Conservation (phyloP, 2,329 filamentous ascomycete genomes). For the Claviceps quebecensis region DNA sequence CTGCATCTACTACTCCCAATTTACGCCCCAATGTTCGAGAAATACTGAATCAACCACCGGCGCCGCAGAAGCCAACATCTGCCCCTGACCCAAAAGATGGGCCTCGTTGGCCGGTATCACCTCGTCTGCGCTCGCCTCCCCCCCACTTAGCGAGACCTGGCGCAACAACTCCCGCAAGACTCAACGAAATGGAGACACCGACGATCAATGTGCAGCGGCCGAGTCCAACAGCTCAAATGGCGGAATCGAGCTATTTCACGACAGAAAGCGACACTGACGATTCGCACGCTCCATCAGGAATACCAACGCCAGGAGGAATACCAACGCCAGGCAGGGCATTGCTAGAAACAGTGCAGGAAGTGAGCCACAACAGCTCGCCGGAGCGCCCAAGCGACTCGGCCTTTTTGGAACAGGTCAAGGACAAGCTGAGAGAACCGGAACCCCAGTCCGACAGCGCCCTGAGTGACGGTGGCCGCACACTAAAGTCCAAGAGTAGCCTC, state of each 20-base stretch:
- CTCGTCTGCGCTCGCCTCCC: conserved; percentile 64
- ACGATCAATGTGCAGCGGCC: conserved; percentile 39
- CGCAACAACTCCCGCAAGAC: conserved; percentile 26
- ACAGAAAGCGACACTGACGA: conserved; percentile 43
- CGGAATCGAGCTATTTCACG: conserved; percentile 21
- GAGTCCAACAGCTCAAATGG: conserved; percentile 31
- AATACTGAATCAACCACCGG: conserved; percentile 42
- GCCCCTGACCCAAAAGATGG: conserved; percentile 38
- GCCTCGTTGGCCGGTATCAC: conserved; percentile 64
- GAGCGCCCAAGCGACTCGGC: conserved; percentile 30
- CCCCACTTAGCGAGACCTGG: conserved; percentile 38
- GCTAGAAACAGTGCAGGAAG: conserved; percentile 85
- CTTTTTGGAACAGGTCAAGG: conserved; percentile 35
- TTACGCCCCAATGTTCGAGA: conserved; percentile 50
- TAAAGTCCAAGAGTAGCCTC: conserved; percentile 33
- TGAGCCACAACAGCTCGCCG: conserved; percentile 63
- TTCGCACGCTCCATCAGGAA: conserved; percentile 29
- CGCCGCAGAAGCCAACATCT: conserved; percentile 47
- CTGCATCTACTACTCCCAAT: conserved; percentile 52
- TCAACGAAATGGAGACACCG: conserved; percentile 35
- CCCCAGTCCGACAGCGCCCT: conserved; percentile 28
- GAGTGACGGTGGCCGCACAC: conserved; percentile 24
- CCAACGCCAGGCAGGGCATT: conserved; percentile 47
- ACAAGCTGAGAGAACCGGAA: conserved; percentile 29
- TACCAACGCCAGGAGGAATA: conserved; percentile 43